Conservation (phyloP, 257 asterid genomes). For the Capsicum baccatum region DNA sequence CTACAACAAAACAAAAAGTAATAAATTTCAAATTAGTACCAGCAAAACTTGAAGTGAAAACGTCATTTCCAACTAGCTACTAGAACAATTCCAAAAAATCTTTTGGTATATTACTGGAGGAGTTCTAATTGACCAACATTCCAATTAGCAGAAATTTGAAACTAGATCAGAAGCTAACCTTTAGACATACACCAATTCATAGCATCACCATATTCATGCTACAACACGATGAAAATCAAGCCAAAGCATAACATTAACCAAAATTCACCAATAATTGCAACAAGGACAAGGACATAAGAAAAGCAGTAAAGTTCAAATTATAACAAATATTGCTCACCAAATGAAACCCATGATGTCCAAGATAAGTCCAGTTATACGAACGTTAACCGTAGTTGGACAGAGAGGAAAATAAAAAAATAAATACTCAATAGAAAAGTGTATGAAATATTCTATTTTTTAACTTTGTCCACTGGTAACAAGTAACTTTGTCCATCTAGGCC, state of each 20-base stretch:
- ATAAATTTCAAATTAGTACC: conserved; percentile 17
- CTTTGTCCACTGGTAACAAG: too few relatives aligned
- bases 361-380: conserved; percentile 81
- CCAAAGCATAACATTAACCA: conserved; percentile 31
- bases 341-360: conserved; percentile 95
- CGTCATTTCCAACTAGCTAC: background rate
- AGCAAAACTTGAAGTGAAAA: background rate
- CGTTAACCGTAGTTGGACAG: conserved; percentile 78
- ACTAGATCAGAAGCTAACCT: conserved; percentile 55
- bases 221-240: conserved; percentile 27
- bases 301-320: background rate
- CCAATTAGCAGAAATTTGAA: conserved; percentile 24
- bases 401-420: conserved; percentile 22
- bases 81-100: background rate
- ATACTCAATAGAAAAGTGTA: background rate
- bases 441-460: background rate
- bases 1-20: conserved; percentile 42
- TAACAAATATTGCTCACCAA: conserved; percentile 53
- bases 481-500: too few relatives aligned
- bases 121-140: conserved; percentile 14
- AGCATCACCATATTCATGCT: conserved; percentile 98
- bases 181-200: conserved; percentile 96
- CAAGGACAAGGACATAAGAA: background rate
- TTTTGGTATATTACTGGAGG: background rate
- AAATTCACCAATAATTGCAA: background rate